Evolutionary conservation across 2,329 filamentous ascomycete genomes (phyloP), one percentile per base, ranked within the genome.

Genomic region (Paracoccidioides brasiliensis): DNA sequence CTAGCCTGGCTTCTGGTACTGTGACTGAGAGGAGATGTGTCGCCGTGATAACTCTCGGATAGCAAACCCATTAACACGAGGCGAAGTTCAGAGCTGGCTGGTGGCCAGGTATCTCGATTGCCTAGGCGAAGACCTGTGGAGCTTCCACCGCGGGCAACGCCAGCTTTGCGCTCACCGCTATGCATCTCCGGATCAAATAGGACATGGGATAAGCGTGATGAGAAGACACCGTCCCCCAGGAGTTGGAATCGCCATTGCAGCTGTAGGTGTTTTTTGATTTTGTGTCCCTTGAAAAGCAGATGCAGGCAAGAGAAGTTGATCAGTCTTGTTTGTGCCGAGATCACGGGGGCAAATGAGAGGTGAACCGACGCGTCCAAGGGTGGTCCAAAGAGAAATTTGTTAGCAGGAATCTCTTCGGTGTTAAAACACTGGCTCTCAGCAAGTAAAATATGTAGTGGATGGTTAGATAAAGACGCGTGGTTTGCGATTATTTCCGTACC

Each of bases 21-120:
- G 60, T n/a, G 64, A 14, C 50, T 10, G 22, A 42, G 5, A 40
- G 15, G 22, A 7, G 14, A 30, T 61, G 15, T 61, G 54, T 37
- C 54, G 4, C 38, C 32, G 38, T 72, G 70, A 62, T 89, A 88
- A 60, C 82, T 88, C 60, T 96, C 90, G 1, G 80, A 79, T 5
- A 97, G 74, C 0, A 97, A 80, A 0, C 89, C 90, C 79, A 90
- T 94, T 15, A 98, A 76, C 0, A 88, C 88, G 4, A 97, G 77
- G 8, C 90, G 82, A n/a, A 98, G 74, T 68, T 97, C 93, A 0
- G 90, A 96, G 68, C 88, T 94, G 30, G 90, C 90, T 4, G 93
- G 93, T 32, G 93, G 93, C 93, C 93, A 97, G 37, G 79, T 88
- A 55, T 88, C 83, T 63, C 89, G 81, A 2, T 81, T 82, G n/a